Evolutionary conservation across 2,329 filamentous ascomycete genomes (phyloP).

Genomic region (Ophiostoma fasciatum): DNA sequence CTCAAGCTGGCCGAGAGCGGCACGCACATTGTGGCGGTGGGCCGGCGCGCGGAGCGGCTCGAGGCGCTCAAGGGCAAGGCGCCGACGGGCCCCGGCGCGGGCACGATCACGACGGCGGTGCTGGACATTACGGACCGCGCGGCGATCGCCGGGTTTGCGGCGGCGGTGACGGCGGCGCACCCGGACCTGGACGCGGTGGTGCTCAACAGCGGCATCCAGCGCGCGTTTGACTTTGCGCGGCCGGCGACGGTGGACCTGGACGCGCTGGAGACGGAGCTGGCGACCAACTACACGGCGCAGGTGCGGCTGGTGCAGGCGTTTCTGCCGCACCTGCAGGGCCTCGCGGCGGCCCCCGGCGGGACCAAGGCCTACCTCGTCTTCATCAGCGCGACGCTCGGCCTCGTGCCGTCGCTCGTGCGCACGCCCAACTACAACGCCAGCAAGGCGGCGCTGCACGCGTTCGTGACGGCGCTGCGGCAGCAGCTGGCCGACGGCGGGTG

Average conservation of each 20-base stretch:
- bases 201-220: constrained; percentile 35
- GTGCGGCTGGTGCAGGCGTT: constrained; percentile 29
- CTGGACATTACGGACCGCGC: constrained; percentile 28
- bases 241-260: constrained; percentile 25
- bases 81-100: neutral
- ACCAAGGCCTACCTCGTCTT: constrained; percentile 14
- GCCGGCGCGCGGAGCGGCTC: constrained; percentile 30
- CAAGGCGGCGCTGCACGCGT: constrained; percentile 32
- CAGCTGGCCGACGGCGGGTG: constrained; percentile 24
- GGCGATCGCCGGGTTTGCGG: constrained; percentile 20
- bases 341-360: neutral
- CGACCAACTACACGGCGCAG: constrained; percentile 28
- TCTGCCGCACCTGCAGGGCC: constrained; percentile 25
- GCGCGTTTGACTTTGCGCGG: constrained; percentile 25
- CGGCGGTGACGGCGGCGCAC: constrained; percentile 20
- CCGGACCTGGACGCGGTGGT: constrained; percentile 35
- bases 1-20: constrained; percentile 20
- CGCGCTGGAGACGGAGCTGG: constrained; percentile 24
- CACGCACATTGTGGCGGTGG: constrained; percentile 29
- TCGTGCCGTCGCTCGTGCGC: constrained; percentile 26
- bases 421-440: constrained; percentile 32
- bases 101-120: constrained; percentile 14
- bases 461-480: constrained; percentile 28
- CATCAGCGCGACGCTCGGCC: constrained; percentile 17
- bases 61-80: constrained; percentile 20